Evolutionary conservation across 306 rosid species (phyloP).

Genomic region (Spatholobus suberectus): DNA sequence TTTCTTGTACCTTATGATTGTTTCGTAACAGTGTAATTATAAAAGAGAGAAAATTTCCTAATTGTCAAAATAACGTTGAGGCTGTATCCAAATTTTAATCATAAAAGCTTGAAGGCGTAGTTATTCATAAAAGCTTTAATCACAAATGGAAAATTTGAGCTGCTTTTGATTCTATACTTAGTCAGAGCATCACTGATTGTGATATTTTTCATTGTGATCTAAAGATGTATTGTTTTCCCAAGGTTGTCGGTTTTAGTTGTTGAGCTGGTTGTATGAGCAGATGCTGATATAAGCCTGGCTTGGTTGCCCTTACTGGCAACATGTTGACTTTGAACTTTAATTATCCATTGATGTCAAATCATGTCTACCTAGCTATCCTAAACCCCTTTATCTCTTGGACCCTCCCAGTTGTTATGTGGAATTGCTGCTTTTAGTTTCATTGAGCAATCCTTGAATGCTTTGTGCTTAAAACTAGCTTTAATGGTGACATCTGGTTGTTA

Average conservation of each 20-base stretch:
- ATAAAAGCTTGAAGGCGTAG: neutral
- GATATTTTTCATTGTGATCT: neutral
- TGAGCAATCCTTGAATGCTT: slow-evolving; percentile 18
- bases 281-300: neutral
- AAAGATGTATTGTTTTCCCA: neutral
- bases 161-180: slow-evolving; percentile 8
- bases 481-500: slow-evolving; percentile 31
- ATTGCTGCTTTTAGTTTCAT: slow-evolving; percentile 33
- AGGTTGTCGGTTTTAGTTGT: neutral
- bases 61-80: neutral
- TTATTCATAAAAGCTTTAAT: slow-evolving; percentile 14
- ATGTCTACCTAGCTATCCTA: neutral
- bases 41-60: neutral
- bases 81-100: neutral
- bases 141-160: neutral
- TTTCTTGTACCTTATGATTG: neutral
- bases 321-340: neutral
- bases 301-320: slow-evolving; percentile 12
- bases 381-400: neutral
- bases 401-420: slow-evolving; percentile 5
- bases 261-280: slow-evolving; percentile 17
- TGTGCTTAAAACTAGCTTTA: neutral
- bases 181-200: neutral
- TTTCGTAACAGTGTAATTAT: neutral
- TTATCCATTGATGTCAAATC: neutral